Evolutionary conservation across 257 asterid genomes (phyloP).

Genomic region (Apocynum venetum): DNA sequence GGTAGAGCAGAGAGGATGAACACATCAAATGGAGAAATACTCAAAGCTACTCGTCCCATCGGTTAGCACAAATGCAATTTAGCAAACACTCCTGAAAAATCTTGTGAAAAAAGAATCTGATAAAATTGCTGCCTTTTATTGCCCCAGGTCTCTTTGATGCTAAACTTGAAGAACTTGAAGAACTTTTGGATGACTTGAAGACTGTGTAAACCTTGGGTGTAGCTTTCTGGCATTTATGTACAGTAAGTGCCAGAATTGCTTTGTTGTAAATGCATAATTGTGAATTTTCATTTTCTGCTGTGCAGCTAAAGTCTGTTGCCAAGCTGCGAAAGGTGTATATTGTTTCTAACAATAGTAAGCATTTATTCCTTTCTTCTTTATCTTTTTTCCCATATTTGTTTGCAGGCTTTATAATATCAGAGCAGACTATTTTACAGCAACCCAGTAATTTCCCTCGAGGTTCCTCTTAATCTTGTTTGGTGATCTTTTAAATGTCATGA

Average conservation of each 20-base stretch:
- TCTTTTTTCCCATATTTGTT: not conserved
- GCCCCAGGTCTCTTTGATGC: conserved; percentile 42
- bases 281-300: not conserved
- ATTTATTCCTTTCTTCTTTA: not conserved
- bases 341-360: not conserved
- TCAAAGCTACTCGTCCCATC: conserved; percentile 20
- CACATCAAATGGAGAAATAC: conserved; percentile 18
- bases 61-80: conserved; percentile 24
- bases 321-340: not conserved
- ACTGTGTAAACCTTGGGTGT: not conserved
- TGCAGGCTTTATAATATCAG: not conserved
- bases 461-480: too few relatives aligned
- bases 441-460: too few relatives aligned
- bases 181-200: conserved; percentile 37
- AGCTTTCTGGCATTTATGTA: conserved; percentile 4
- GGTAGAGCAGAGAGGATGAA: conserved; percentile 25
- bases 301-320: not conserved
- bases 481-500: too few relatives aligned
- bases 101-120: conserved; percentile 3
- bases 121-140: conserved; percentile 18
- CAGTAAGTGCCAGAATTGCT: not conserved
- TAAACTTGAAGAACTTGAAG: conserved; percentile 43
- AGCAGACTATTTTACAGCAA: not conserved
- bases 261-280: not conserved
- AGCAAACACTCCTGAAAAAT: not conserved